These are phyloP conservation scores for Cordia subcordata DNA, from an alignment of 257 asterid species.

Conservation along the genomic window DNA sequence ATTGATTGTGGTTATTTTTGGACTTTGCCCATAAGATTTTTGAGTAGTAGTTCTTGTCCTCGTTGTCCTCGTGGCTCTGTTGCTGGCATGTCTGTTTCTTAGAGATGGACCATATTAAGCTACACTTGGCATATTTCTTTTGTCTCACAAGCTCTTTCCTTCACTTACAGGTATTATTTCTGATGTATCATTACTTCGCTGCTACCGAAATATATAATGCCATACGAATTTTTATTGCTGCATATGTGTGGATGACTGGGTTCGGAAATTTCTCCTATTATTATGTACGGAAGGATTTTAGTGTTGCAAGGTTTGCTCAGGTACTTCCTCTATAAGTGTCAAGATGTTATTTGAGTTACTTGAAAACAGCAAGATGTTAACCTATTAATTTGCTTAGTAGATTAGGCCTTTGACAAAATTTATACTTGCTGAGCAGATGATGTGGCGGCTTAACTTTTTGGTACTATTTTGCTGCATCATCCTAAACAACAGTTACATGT, in stretches of 20 bases:
- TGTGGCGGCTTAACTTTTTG: conserved; percentile 94
- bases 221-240: conserved; percentile 76
- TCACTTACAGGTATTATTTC: conserved; percentile 65
- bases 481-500: conserved; percentile 59
- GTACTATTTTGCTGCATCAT: conserved; percentile 78
- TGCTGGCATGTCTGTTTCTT: neutral
- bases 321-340: conserved; percentile 22
- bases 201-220: conserved; percentile 82
- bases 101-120: neutral
- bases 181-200: conserved; percentile 90
- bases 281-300: conserved; percentile 81
- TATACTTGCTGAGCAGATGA: conserved; percentile 52
- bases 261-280: conserved; percentile 91
- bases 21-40: too few species aligned
- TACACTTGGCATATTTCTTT: neutral
- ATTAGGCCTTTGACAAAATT: conserved; percentile 21
- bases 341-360: neutral
- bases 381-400: conserved; percentile 3
- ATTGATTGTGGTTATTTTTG: too few species aligned
- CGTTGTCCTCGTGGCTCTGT: too few species aligned
- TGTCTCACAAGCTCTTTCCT: conserved; percentile 21
- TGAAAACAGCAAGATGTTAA: neutral
- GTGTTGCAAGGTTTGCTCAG: conserved; percentile 76
- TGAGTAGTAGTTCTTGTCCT: too few species aligned
- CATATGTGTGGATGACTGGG: conserved; percentile 95